These are phyloP conservation scores for Colletotrichum sp. DNA, from an alignment of 2,329 filamentous ascomycete genomes.

Conservation along the genomic window DNA sequence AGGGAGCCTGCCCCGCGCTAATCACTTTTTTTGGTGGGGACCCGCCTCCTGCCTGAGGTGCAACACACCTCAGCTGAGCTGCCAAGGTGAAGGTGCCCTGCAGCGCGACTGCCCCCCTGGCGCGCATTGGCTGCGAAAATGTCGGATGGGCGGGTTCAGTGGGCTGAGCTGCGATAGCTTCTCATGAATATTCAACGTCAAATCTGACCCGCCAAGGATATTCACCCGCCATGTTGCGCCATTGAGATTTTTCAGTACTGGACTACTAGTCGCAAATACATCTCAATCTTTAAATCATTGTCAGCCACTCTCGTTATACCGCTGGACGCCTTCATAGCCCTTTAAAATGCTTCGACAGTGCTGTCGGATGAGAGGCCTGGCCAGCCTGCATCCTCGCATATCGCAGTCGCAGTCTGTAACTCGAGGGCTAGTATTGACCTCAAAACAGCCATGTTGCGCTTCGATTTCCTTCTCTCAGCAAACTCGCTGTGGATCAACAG, in stretches of 20 bases:
- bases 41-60: slow-evolving; percentile 23
- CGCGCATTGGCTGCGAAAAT: background rate
- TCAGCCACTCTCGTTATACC: background rate
- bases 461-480: background rate
- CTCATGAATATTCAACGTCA: background rate
- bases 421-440: background rate
- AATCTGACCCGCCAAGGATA: background rate
- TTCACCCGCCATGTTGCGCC: background rate
- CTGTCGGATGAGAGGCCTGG: slow-evolving; percentile 12
- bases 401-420: background rate
- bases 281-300: background rate
- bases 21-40: slow-evolving; percentile 27
- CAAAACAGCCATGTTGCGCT: background rate
- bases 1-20: slow-evolving; percentile 22
- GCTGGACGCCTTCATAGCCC: background rate
- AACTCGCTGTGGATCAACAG: background rate
- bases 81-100: background rate
- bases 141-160: background rate
- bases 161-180: slow-evolving; percentile 16
- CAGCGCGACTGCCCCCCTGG: background rate
- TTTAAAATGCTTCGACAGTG: slow-evolving; percentile 19
- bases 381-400: background rate
- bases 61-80: background rate
- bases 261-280: background rate
- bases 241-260: background rate